Base-by-base conservation (phyloP, 2,329 filamentous ascomycete species). In the Aspergillus sp. region DNA sequence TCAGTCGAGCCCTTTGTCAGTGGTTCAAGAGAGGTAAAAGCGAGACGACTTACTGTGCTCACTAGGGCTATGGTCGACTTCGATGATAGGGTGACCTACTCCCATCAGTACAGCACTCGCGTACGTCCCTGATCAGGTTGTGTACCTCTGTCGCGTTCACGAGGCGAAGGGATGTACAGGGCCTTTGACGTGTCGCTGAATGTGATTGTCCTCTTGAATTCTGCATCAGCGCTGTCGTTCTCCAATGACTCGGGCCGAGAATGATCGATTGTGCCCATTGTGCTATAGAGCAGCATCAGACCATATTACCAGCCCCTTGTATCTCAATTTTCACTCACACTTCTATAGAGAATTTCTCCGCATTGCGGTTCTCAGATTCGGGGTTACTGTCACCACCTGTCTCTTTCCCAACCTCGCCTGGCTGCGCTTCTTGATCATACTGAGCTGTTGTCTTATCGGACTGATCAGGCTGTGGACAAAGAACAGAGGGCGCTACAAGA, bases 131-230 rank as follows among this genome's bases (percentile, higher is more conserved):
- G 31, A 28, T n/a, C 9, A 25, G 7, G 34, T 48, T 3, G 46
- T n/a, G 8, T 64, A 68, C 68, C 65, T 68, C 58, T 65, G 43
- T 71, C 68, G 7, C 66, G 62, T 47, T 63, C 68, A 7, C 63
- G 62, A 4, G 70, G 70, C 11, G 70, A 67, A 30, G 71, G 68
- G 13, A 71, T 72, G 43, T 71, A 69, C n/a, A 72, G 62, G 28
- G 69, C 66, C 41, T 68, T 69, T 7, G 56, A 61, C n/a, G 61
- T 54, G 25, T 67, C 62, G 22, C 64, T 56, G 49, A 62, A 59
- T 13, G 62, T 59, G 19, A 68, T 59, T n/a, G 57, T 52, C 17
- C 54, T 43, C 30, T 19, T 41, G 15, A 28, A 25, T 9, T 25
- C 28, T 4, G 50, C 6, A 22, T 59, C 51, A 45, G 31, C 22